These are phyloP conservation scores for Cercospora brassicicola DNA, from an alignment of 2,329 filamentous ascomycete species.

Conservation along the genomic window DNA sequence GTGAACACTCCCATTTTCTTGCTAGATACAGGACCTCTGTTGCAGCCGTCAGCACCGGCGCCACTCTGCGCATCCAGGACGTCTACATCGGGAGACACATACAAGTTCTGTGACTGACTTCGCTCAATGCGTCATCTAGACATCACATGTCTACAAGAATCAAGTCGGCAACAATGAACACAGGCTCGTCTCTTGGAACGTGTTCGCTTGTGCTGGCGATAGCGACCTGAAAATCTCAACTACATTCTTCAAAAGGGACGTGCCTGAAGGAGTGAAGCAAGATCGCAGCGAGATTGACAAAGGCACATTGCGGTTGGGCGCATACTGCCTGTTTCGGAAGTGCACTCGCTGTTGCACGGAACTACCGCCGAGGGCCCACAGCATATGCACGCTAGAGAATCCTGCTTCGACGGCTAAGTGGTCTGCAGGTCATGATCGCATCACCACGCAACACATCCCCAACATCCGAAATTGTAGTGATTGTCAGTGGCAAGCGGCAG, in stretches of 20 bases:
- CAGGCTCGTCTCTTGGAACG: background rate
- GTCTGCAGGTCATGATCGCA: background rate
- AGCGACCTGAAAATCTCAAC: background rate
- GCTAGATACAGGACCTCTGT: background rate
- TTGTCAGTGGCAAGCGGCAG: background rate
- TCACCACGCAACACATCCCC: background rate
- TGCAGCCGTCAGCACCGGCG: background rate
- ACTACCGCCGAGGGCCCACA: conserved; percentile 1
- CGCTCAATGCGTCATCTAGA: background rate
- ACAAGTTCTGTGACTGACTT: too few species aligned
- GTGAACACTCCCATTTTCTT: background rate
- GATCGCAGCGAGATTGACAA: background rate
- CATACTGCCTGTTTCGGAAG: background rate
- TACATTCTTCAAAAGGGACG: background rate
- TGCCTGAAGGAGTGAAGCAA: background rate
- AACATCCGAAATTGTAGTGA: background rate
- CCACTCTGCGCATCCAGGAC: background rate
- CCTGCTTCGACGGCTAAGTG: conserved; percentile 2
- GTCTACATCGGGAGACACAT: background rate
- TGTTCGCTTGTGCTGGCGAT: background rate
- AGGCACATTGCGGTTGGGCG: background rate
- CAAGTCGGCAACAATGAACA: background rate
- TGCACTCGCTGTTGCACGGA: background rate
- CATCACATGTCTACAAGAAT: background rate
- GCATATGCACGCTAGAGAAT: conserved; percentile 5